These are phyloP conservation scores for Myriosclerotinia curreyana DNA, from an alignment of 2,329 filamentous ascomycete species.

Conservation along the genomic window DNA sequence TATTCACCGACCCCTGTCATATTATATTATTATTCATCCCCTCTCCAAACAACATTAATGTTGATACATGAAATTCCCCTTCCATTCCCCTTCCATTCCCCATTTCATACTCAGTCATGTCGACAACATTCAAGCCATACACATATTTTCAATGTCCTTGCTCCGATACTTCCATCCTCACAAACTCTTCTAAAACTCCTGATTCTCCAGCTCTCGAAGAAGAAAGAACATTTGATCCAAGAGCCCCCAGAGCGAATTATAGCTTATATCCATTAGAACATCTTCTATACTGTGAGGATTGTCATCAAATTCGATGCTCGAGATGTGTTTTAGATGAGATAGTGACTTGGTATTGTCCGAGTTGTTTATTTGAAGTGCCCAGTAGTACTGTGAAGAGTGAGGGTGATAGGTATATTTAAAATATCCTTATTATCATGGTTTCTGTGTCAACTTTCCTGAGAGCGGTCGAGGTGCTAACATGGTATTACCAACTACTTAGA, in stretches of 20 bases:
- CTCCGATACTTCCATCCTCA: slow-evolving; percentile 46
- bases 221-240: slow-evolving; percentile 80
- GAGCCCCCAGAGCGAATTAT: slow-evolving; percentile 80
- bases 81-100: neutral
- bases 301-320: slow-evolving; percentile 91
- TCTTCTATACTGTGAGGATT: slow-evolving; percentile 95
- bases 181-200: slow-evolving; percentile 38
- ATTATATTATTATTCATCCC: slow-evolving; percentile 1
- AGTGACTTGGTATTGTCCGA: slow-evolving; percentile 91
- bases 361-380: slow-evolving; percentile 92
- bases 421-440: slow-evolving; percentile 2
- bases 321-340: slow-evolving; percentile 92
- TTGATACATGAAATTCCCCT: neutral
- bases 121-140: slow-evolving; percentile 54
- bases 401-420: slow-evolving; percentile 70
- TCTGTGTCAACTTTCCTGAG: neutral
- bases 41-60: neutral
- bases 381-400: slow-evolving; percentile 90
- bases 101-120: slow-evolving; percentile 41
- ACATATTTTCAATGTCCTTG: slow-evolving; percentile 67
- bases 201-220: slow-evolving; percentile 57
- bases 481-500: slow-evolving; percentile 45
- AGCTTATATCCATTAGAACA: slow-evolving; percentile 91
- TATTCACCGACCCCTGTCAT: neutral
- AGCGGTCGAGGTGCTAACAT: slow-evolving; percentile 2